Evolutionary conservation across 2,329 filamentous ascomycete genomes (phyloP).

Genomic region (Thelonectria blattea): DNA sequence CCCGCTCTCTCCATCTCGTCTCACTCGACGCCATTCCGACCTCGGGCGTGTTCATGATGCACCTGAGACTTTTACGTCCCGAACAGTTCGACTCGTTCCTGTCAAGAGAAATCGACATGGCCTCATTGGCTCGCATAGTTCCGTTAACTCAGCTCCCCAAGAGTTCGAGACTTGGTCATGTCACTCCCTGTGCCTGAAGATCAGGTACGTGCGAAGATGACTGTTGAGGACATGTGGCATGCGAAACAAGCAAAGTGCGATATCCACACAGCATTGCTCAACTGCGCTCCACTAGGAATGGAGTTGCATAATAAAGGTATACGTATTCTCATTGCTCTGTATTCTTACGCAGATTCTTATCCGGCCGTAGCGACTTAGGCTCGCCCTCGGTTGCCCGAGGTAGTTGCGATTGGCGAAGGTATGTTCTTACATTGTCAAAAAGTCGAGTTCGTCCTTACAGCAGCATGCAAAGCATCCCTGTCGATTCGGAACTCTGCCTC

Average conservation of each 20-base stretch:
- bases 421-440: not conserved
- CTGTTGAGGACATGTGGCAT: not conserved
- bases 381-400: not conserved
- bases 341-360: not conserved
- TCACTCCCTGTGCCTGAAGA: conserved; percentile 5
- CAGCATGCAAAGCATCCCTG: conserved; percentile 7
- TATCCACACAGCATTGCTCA: conserved; percentile 16
- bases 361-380: not conserved
- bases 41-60: not conserved
- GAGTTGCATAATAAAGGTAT: not conserved
- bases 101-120: not conserved
- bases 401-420: not conserved
- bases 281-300: conserved; percentile 6
- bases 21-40: not conserved
- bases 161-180: not conserved
- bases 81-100: not conserved
- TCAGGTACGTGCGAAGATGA: conserved; percentile 1
- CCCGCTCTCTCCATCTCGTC: not conserved
- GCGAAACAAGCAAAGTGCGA: conserved; percentile 9
- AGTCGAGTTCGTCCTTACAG: not conserved
- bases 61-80: not conserved
- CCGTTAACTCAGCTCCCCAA: not conserved
- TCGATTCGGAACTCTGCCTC: conserved; percentile 10
- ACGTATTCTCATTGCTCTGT: not conserved
- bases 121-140: not conserved